These are phyloP conservation scores for Plasmodium falciparum DNA, from an alignment of 169 alveolate genomes.

Conservation along the genomic window DNA sequence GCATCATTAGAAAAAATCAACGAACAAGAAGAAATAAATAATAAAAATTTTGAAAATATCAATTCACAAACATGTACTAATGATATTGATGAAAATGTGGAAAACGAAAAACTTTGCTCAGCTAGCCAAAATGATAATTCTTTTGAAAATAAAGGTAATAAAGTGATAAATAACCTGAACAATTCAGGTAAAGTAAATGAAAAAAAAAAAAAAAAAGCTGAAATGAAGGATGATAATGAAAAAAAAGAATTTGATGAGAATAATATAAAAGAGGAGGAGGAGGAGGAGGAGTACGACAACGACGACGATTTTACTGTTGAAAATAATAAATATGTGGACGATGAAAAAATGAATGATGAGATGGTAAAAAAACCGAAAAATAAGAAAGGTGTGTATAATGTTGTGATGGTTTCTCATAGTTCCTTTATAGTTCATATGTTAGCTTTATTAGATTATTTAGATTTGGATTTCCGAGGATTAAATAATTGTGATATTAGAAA, in stretches of 20 bases:
- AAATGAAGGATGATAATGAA: not conserved
- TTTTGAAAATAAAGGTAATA: not conserved
- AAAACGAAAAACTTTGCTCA: not conserved
- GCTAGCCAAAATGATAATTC: not conserved
- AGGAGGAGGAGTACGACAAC: too few relatives aligned
- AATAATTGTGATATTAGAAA: slow-evolving; percentile 53
- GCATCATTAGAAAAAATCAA: slow-evolving; percentile 37
- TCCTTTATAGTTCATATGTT: slow-evolving; percentile 48
- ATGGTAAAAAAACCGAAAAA: not conserved
- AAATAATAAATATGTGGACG: not conserved
- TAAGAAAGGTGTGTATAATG: slow-evolving; percentile 21
- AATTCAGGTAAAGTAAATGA: not conserved
- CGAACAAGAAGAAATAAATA: not conserved
- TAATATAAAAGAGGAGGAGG: too few relatives aligned
- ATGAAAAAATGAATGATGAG: not conserved
- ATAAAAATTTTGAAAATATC: not conserved
- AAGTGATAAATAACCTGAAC: not conserved
- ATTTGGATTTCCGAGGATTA: slow-evolving; percentile 35
- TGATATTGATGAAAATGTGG: not conserved
- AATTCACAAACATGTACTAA: not conserved
- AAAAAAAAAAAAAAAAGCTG: not conserved
- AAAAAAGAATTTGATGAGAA: too few relatives aligned
- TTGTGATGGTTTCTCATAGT: slow-evolving; percentile 67
- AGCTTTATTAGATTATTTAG: slow-evolving; percentile 57
- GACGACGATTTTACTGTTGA: not conserved